Conservation (phyloP, 2,329 filamentous ascomycete species). For the Celoporthe dispersa region DNA sequence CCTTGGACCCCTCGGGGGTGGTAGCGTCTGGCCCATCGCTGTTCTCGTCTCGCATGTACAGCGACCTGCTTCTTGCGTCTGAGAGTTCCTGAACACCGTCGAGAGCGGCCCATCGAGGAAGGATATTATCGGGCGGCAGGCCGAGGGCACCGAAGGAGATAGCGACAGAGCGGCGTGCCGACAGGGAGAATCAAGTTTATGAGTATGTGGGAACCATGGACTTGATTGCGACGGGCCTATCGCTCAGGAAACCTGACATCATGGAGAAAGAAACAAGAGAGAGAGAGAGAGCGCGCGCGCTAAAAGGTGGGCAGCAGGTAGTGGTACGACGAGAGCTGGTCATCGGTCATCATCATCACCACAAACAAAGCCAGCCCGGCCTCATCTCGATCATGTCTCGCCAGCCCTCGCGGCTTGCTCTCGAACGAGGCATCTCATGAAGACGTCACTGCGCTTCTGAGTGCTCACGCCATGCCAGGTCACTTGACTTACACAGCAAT, state of each 20-base stretch:
- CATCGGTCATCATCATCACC: neutral
- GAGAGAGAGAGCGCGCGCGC: no score
- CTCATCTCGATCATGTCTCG: neutral
- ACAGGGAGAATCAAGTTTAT: neutral
- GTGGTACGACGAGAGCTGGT: neutral
- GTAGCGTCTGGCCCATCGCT: neutral
- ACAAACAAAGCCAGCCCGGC: neutral
- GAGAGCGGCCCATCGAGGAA: neutral
- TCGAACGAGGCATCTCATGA: neutral
- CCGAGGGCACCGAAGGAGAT: neutral
- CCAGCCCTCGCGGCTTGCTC: neutral
- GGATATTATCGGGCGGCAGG: conserved; percentile 2
- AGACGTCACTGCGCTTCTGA: neutral
- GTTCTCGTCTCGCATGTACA: neutral
- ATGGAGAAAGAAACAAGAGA: neutral
- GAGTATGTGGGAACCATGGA: neutral
- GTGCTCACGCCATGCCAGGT: neutral
- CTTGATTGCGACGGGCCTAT: neutral
- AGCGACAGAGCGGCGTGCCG: neutral
- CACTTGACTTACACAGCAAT: neutral
- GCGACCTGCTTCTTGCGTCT: neutral
- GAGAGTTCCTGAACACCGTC: neutral
- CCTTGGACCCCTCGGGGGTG: neutral
- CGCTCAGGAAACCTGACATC: neutral
- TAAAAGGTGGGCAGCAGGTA: neutral